Evolutionary conservation across 2,329 filamentous ascomycete species (phyloP).

Genomic region (Trichoderma sp.): DNA sequence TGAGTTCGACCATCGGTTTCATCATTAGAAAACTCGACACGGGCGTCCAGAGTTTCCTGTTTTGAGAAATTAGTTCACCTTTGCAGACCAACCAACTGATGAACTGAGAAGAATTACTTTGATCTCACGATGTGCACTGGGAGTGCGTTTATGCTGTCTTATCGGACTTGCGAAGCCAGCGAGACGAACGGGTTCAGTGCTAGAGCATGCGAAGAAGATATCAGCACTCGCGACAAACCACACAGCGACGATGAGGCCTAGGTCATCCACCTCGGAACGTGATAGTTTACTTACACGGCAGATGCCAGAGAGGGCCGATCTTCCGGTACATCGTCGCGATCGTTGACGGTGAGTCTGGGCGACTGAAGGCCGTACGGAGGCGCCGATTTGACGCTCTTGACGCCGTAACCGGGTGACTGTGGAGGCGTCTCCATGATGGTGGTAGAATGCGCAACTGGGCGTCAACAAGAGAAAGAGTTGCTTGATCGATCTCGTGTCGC

Average conservation of each 20-base stretch:
- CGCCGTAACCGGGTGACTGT: constrained; percentile 17
- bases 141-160: constrained; percentile 59
- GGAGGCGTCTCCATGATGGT: constrained; percentile 28
- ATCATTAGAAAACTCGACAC: constrained; percentile 82
- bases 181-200: constrained; percentile 45
- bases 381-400: background rate
- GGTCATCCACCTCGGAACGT: too few species aligned
- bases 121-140: constrained; percentile 58
- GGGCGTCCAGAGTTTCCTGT: constrained; percentile 89
- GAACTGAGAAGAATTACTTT: constrained; percentile 44
- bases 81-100: background rate
- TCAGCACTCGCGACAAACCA: background rate
- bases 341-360: constrained; percentile 35
- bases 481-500: background rate
- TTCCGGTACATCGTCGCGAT: constrained; percentile 27
- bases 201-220: constrained; percentile 27
- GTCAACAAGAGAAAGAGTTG: background rate
- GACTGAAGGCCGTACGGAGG: constrained; percentile 28
- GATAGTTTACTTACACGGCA: constrained; percentile 41
- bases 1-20: constrained; percentile 78
- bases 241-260: too few species aligned
- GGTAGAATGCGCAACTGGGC: background rate
- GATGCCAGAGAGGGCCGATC: constrained; percentile 19
- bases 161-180: constrained; percentile 53
- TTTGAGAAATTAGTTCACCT: constrained; percentile 18